Conservation (phyloP, 2,329 filamentous ascomycete species). For the Calonectria naviculata region DNA sequence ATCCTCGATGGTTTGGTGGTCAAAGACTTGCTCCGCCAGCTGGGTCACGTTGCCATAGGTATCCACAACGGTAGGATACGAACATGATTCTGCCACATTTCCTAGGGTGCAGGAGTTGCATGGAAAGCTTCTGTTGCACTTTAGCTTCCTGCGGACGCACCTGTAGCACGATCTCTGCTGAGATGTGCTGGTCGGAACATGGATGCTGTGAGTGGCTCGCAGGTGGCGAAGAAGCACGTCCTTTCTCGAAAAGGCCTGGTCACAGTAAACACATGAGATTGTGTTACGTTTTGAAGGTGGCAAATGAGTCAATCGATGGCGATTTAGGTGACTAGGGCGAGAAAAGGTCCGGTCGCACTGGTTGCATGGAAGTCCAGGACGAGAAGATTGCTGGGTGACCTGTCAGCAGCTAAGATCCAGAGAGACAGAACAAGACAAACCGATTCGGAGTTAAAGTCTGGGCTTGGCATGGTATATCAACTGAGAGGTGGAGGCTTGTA, state of each 20-base stretch:
- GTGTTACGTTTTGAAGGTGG: slow-evolving; percentile 32
- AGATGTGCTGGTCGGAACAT: slow-evolving; percentile 24
- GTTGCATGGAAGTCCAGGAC: slow-evolving; percentile 27
- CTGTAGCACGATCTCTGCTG: slow-evolving; percentile 41
- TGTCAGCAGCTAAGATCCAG: neutral
- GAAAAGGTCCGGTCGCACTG: slow-evolving; percentile 37
- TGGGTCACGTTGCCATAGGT: neutral
- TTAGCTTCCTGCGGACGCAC: slow-evolving; percentile 41
- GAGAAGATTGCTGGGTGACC: neutral
- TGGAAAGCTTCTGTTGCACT: slow-evolving; percentile 37
- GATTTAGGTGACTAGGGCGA: slow-evolving; percentile 40
- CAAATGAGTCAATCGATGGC: slow-evolving; percentile 42
- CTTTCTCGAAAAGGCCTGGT: slow-evolving; percentile 35
- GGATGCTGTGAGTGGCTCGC: slow-evolving; percentile 36
- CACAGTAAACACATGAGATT: slow-evolving; percentile 35
- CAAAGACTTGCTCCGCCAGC: neutral
- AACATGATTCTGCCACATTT: slow-evolving; percentile 11
- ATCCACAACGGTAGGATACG: slow-evolving; percentile 20
- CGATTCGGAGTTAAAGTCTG: neutral
- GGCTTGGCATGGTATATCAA: neutral
- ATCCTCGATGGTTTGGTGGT: neutral
- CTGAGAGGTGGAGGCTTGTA: neutral
- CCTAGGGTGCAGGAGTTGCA: slow-evolving; percentile 35
- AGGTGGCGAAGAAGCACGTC: slow-evolving; percentile 44
- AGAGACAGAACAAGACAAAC: neutral